Evolutionary conservation across 202 grass and related monocot genomes (phyloP).

Genomic region (Zizania palustris): DNA sequence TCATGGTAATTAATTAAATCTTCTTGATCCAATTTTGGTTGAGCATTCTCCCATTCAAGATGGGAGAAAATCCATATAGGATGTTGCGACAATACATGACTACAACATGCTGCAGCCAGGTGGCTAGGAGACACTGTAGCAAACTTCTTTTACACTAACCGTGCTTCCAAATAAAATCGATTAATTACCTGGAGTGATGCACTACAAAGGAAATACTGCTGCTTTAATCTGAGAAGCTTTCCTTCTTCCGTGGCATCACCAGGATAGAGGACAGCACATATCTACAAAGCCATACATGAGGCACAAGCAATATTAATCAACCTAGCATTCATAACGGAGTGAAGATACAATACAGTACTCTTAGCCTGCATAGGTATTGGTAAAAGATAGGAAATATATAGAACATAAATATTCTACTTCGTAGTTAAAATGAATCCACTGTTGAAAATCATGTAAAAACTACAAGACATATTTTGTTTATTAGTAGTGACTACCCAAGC

Average conservation of each 20-base stretch:
- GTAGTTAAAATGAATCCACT: neutral
- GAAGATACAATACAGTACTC: neutral
- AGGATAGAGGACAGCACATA: constrained; percentile 88
- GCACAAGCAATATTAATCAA: constrained; percentile 20
- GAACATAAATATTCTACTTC: neutral
- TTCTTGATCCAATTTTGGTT: constrained; percentile 3
- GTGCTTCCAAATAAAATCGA: constrained; percentile 8
- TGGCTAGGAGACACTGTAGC: neutral
- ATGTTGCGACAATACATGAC: neutral
- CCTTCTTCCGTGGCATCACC: constrained; percentile 98
- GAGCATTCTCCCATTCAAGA: neutral
- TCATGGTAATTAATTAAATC: neutral
- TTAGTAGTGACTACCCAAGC: neutral
- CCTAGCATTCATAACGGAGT: constrained; percentile 30
- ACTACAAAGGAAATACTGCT: constrained; percentile 97
- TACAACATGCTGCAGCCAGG: neutral
- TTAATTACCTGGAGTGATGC: constrained; percentile 91
- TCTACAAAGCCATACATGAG: constrained; percentile 42
- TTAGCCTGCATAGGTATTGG: too few species aligned
- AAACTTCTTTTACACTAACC: constrained; percentile 32
- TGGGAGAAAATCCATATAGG: neutral
- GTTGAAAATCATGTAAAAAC: constrained; percentile 4
- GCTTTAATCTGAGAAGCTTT: constrained; percentile 87
- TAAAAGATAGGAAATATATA: constrained; percentile 33
- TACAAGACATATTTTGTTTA: neutral